Evolutionary conservation across 129 eudicot species (phyloP).

Genomic region (Gnaphalium uliginosum): DNA sequence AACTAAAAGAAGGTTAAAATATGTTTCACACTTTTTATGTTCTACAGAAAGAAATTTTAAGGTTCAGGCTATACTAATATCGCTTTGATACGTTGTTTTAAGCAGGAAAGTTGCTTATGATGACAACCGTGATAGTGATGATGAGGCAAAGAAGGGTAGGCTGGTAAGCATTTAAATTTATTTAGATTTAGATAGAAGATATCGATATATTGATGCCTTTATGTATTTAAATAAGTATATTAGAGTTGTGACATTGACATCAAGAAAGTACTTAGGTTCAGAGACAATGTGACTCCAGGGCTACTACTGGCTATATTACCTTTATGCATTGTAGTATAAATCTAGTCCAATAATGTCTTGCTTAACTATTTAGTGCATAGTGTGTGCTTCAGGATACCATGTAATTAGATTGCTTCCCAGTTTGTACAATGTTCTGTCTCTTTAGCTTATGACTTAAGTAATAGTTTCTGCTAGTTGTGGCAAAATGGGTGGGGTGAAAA

Average conservation of each 20-base stretch:
- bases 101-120: constrained; percentile 61
- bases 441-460: neutral
- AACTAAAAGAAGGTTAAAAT: constrained; percentile 63
- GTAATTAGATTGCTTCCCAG: neutral
- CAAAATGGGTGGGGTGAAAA: neutral
- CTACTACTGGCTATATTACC: neutral
- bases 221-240: neutral
- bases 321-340: neutral
- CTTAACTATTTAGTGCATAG: neutral
- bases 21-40: neutral
- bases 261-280: neutral
- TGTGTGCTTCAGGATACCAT: neutral
- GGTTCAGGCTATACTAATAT: neutral
- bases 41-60: neutral
- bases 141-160: constrained; percentile 61
- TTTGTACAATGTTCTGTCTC: neutral
- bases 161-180: constrained; percentile 35
- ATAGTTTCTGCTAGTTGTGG: neutral
- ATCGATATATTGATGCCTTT: neutral
- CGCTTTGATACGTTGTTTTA: neutral
- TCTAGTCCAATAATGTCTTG: neutral
- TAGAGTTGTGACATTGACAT: neutral
- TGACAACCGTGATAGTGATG: constrained; percentile 67
- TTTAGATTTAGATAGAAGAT: neutral
- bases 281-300: neutral